Conservation (phyloP, 129 eudicot genomes). For the Lactuca saligna region DNA sequence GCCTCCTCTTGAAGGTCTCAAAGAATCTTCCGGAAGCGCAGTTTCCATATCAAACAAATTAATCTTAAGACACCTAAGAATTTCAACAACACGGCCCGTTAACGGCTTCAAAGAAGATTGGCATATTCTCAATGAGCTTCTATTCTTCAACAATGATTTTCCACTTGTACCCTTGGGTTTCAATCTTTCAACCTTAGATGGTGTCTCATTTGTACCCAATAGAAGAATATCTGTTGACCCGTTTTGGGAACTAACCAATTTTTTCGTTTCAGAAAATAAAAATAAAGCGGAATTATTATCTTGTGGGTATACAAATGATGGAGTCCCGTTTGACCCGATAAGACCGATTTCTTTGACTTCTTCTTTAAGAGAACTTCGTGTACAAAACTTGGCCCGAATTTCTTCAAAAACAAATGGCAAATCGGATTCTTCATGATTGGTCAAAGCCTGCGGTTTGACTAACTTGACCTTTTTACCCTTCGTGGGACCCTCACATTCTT, state of each 20-base stretch:
- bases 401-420: constrained; percentile 53
- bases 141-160: constrained; percentile 36
- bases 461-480: constrained; percentile 16
- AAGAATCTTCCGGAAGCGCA: constrained; percentile 77
- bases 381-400: constrained; percentile 56
- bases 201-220: constrained; percentile 33
- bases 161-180: constrained; percentile 40
- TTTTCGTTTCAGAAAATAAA: constrained; percentile 28
- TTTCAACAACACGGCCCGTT: constrained; percentile 61
- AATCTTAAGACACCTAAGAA: constrained; percentile 68
- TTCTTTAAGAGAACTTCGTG: constrained; percentile 51
- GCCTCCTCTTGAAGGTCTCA: constrained; percentile 56
- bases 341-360: constrained; percentile 61
- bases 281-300: constrained; percentile 40
- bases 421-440: constrained; percentile 20
- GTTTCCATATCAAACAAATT: constrained; percentile 88
- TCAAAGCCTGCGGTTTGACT: constrained; percentile 28
- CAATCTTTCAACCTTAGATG: constrained; percentile 33
- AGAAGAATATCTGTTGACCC: constrained; percentile 27
- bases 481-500: constrained; percentile 20
- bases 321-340: constrained; percentile 56
- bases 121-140: constrained; percentile 39
- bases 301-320: constrained; percentile 51
- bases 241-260: constrained; percentile 24
- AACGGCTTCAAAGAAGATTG: constrained; percentile 72